phyloP scores from a whole-genome alignment of 768 basidiomycete species.

The Daedaleopsis nitida region DNA sequence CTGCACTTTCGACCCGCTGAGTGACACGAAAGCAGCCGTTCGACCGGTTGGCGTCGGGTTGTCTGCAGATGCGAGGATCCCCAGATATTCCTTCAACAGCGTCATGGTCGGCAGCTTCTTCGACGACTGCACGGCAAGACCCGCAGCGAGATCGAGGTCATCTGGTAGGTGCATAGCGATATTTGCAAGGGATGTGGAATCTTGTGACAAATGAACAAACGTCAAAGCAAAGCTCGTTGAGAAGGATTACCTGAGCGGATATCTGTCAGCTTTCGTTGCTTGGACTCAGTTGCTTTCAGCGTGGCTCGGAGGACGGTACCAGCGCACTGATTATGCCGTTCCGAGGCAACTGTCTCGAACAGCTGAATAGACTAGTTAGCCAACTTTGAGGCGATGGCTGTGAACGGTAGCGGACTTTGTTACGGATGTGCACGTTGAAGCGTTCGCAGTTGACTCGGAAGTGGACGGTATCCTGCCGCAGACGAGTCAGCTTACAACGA shows the following conservation, averaged over 20 bases:
- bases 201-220: conserved; percentile 35
- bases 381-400: conserved; percentile 1
- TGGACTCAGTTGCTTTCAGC: conserved; percentile 68
- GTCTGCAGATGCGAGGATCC: conserved; percentile 77
- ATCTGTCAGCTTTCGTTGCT: conserved; percentile 63
- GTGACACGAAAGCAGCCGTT: conserved; percentile 71
- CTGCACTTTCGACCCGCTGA: conserved; percentile 68
- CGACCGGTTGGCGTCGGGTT: conserved; percentile 77
- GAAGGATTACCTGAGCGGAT: conserved; percentile 55
- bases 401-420: conserved; percentile 58
- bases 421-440: conserved; percentile 86
- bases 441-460: conserved; percentile 90
- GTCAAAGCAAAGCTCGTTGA: not conserved
- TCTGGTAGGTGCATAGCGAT: conserved; percentile 67
- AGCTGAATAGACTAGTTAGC: conserved; percentile 49
- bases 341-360: conserved; percentile 71
- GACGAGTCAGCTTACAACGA: not conserved
- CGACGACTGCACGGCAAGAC: conserved; percentile 56
- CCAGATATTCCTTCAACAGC: conserved; percentile 79
- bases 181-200: conserved; percentile 65
- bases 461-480: conserved; percentile 62
- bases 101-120: conserved; percentile 57
- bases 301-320: conserved; percentile 71
- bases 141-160: conserved; percentile 59
- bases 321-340: conserved; percentile 79